A percentile compares a stretch with the other conserved stretches of the same genome.
Conservation (phyloP, 768 basidiomycete genomes). For the Pulveroboletus sp. region DNA sequence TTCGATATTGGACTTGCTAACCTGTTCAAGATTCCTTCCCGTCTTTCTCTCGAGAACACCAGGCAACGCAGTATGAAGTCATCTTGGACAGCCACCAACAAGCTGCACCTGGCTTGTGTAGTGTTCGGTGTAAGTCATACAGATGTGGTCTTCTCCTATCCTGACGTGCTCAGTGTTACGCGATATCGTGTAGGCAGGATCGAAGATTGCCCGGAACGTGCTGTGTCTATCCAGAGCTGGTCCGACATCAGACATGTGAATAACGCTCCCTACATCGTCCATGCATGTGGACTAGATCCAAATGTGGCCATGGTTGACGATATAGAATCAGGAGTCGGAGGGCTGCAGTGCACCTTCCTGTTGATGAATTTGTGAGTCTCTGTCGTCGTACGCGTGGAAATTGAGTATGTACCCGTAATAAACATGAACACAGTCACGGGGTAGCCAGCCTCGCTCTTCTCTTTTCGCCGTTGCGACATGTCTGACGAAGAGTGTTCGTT, state of each 20-base stretch:
- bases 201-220: neutral
- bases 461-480: too few relatives aligned
- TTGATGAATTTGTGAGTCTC: too few relatives aligned
- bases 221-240: neutral
- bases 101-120: slow-evolving; percentile 4
- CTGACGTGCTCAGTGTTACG: too few relatives aligned
- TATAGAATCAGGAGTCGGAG: slow-evolving; percentile 7
- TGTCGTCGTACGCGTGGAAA: too few relatives aligned
- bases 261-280: neutral
- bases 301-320: neutral
- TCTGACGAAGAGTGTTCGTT: too few relatives aligned
- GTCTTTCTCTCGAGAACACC: neutral
- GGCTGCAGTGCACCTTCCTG: neutral
- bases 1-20: neutral
- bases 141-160: too few relatives aligned
- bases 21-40: neutral
- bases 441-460: too few relatives aligned
- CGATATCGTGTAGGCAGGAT: too few relatives aligned
- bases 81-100: neutral
- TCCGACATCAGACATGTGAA: neutral
- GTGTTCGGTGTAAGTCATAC: neutral
- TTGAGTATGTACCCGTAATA: too few relatives aligned
- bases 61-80: too few relatives aligned
- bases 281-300: slow-evolving; percentile 4
- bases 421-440: too few relatives aligned